Evolutionary conservation across 1,139 yeast genomes (phyloP).

Genomic region (Torulaspora pretoriensis): DNA sequence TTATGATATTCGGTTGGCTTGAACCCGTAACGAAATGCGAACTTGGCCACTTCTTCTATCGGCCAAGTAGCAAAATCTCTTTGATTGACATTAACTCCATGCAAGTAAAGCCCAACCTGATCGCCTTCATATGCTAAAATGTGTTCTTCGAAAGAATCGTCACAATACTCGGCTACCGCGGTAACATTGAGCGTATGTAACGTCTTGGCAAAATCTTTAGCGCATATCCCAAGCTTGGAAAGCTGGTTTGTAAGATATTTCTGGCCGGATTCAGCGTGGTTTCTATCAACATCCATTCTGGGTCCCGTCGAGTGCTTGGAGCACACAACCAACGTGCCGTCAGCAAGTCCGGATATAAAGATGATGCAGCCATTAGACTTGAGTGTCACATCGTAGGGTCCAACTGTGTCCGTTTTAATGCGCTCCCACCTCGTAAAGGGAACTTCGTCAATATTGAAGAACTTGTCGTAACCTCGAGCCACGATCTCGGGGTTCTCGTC

Average conservation of each 20-base stretch:
- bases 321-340: slow-evolving; percentile 74
- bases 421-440: slow-evolving; percentile 47
- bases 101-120: slow-evolving; percentile 76
- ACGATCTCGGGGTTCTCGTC: slow-evolving; percentile 43
- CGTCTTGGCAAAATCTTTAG: slow-evolving; percentile 51
- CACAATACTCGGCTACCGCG: slow-evolving; percentile 91
- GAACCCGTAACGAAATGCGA: slow-evolving; percentile 75
- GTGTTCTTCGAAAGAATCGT: slow-evolving; percentile 92
- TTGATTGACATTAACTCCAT: slow-evolving; percentile 75
- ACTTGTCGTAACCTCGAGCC: slow-evolving; percentile 90
- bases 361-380: slow-evolving; percentile 95
- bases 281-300: slow-evolving; percentile 49
- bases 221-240: slow-evolving; percentile 38
- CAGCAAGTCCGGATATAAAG: slow-evolving; percentile 68
- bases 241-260: slow-evolving; percentile 54
- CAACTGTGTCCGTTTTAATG: slow-evolving; percentile 49
- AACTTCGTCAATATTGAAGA: slow-evolving; percentile 76
- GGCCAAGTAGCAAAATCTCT: slow-evolving; percentile 61
- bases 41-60: slow-evolving; percentile 52
- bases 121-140: slow-evolving; percentile 68
- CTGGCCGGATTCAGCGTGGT: slow-evolving; percentile 77
- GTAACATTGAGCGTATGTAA: slow-evolving; percentile 57
- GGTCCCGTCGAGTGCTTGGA: slow-evolving; percentile 86
- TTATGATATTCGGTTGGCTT: slow-evolving; percentile 47
- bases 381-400: slow-evolving; percentile 77